These are phyloP conservation scores for Rosa lucieae DNA, from an alignment of 306 rosid species.

Conservation along the genomic window DNA sequence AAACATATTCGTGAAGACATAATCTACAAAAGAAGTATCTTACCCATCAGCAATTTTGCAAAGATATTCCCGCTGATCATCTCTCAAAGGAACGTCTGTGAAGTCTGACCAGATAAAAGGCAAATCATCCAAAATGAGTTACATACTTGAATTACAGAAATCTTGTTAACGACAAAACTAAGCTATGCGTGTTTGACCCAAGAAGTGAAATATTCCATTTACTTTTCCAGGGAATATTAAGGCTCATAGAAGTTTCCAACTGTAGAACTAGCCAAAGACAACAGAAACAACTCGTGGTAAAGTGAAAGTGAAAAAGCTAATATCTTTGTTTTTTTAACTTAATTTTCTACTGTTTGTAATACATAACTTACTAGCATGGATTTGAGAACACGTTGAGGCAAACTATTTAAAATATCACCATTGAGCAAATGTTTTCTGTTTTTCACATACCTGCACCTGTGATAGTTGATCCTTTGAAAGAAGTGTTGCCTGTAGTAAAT, in stretches of 20 bases:
- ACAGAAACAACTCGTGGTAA: background rate
- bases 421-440: background rate
- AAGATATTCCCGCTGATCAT: constrained; percentile 84
- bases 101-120: constrained; percentile 54
- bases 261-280: background rate
- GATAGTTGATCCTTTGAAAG: constrained; percentile 77
- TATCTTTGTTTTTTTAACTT: background rate
- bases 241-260: background rate
- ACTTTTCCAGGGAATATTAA: background rate
- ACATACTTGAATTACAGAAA: constrained; percentile 6
- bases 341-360: background rate
- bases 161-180: background rate
- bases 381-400: background rate
- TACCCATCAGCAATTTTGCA: constrained; percentile 95
- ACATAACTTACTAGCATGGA: background rate
- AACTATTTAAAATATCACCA: background rate
- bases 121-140: constrained; percentile 22
- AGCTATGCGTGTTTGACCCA: background rate
- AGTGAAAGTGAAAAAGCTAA: background rate
- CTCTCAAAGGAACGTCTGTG: constrained; percentile 94
- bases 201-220: background rate
- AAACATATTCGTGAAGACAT: constrained; percentile 19
- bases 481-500: constrained; percentile 83
- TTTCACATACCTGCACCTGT: constrained; percentile 74
- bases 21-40: constrained; percentile 6